phyloP scores from a whole-genome alignment of 345 rosid genomes.

The Eucalyptus cloeziana region DNA sequence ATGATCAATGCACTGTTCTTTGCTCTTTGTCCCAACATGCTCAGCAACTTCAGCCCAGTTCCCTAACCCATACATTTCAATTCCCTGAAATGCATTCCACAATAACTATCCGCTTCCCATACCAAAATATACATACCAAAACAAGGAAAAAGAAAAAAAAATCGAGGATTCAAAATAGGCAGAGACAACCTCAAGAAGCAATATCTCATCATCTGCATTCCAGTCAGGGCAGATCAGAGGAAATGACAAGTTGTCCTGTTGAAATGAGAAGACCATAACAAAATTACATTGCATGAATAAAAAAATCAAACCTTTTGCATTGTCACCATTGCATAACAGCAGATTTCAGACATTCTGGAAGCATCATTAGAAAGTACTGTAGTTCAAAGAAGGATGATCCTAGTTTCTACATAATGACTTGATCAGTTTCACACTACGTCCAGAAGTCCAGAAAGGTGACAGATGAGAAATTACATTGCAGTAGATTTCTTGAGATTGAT shows the following conservation, averaged over 20 bases:
- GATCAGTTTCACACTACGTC: not conserved
- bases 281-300: not conserved
- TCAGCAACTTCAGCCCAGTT: constrained; percentile 96
- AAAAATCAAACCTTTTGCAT: not conserved
- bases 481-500: not conserved
- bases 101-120: not conserved
- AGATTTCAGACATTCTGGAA: not conserved
- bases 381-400: not conserved
- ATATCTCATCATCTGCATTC: constrained; percentile 98
- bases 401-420: not conserved
- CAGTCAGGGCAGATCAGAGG: constrained; percentile 89
- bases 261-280: not conserved
- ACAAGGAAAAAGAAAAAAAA: not conserved
- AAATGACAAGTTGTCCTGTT: constrained; percentile 80
- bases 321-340: not conserved
- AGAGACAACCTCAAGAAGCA: constrained; percentile 74
- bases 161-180: not conserved
- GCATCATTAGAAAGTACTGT: not conserved
- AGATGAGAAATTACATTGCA: not conserved
- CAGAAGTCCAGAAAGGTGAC: not conserved
- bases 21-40: constrained; percentile 97
- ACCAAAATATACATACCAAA: not conserved
- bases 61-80: constrained; percentile 96
- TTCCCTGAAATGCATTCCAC: constrained; percentile 43
- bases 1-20: constrained; percentile 84